Percentiles rank a stretch among this genome's conserved stretches.
phyloP scores from a whole-genome alignment of 768 basidiomycete species.

The Kwoniella europaea region DNA sequence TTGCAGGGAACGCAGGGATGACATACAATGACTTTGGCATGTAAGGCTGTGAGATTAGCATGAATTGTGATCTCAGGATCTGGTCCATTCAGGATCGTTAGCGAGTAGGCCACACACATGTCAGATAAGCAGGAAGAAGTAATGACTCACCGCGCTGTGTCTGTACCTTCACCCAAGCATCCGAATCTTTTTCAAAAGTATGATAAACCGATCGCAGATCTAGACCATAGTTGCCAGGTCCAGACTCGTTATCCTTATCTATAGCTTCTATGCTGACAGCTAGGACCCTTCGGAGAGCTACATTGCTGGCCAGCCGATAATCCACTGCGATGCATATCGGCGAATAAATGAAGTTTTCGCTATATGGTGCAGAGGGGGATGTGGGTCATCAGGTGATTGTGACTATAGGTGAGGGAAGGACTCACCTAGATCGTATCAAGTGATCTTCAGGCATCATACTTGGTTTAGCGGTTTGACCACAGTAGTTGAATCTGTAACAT shows the following conservation, averaged over 20 bases:
- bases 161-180: constrained; percentile 13
- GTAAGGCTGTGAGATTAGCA: constrained; percentile 10
- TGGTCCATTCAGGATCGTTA: neutral
- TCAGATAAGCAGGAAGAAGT: neutral
- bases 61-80: constrained; percentile 14
- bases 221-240: constrained; percentile 4
- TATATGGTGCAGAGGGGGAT: neutral
- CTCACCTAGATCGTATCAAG: constrained; percentile 17
- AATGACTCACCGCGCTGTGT: constrained; percentile 9
- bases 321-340: constrained; percentile 12
- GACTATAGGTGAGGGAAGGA: neutral
- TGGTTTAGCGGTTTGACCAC: constrained; percentile 20
- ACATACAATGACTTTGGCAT: constrained; percentile 24
- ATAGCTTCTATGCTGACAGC: constrained; percentile 18
- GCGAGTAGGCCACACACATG: neutral
- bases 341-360: constrained; percentile 10
- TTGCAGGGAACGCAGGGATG: neutral
- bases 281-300: constrained; percentile 9
- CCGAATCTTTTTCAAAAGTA: constrained; percentile 13
- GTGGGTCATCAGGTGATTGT: neutral
- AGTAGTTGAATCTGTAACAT: constrained; percentile 17
- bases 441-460: constrained; percentile 25
- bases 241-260: constrained; percentile 18
- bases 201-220: constrained; percentile 12
- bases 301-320: constrained; percentile 16